Conservation (phyloP, 192 early-diverging fungal genomes). For the Helicostylum pulchrum region DNA sequence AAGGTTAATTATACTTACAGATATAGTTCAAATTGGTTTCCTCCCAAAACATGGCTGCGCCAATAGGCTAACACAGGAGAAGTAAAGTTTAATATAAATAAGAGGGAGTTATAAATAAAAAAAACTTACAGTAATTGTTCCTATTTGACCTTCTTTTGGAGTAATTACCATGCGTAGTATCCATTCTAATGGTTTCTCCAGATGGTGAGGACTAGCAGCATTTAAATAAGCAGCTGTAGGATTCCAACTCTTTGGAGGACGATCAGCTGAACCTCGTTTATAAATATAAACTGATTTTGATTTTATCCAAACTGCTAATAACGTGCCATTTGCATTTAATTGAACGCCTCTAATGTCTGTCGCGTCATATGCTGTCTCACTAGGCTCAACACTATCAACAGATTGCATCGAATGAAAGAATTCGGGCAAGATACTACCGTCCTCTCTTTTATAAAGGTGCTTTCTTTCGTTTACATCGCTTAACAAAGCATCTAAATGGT, state of each 20-base stretch:
- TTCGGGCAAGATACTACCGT: conserved; percentile 11
- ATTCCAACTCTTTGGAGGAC: neutral
- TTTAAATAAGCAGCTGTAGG: neutral
- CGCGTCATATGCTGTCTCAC: conserved; percentile 3
- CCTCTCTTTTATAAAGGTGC: neutral
- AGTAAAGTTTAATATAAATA: neutral
- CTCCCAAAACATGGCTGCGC: conserved; percentile 5
- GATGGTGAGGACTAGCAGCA: neutral
- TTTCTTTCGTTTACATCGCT: neutral
- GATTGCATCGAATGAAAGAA: conserved; percentile 11
- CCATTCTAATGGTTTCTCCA: conserved; percentile 8
- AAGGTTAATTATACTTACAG: conserved; percentile 7
- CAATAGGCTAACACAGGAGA: neutral
- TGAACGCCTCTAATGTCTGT: conserved; percentile 10
- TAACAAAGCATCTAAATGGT: conserved; percentile 1
- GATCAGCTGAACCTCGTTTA: conserved; percentile 24
- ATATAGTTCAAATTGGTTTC: neutral
- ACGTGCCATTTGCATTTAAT: conserved; percentile 17
- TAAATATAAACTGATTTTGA: conserved; percentile 27
- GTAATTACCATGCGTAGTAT: conserved; percentile 7
- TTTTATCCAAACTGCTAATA: conserved; percentile 24
- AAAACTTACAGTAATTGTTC: neutral
- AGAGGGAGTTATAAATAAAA: neutral
- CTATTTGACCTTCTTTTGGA: conserved; percentile 1
- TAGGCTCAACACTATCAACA: neutral